phyloP scores from a whole-genome alignment of 805 yeast species.

The Pichia manshurica region DNA sequence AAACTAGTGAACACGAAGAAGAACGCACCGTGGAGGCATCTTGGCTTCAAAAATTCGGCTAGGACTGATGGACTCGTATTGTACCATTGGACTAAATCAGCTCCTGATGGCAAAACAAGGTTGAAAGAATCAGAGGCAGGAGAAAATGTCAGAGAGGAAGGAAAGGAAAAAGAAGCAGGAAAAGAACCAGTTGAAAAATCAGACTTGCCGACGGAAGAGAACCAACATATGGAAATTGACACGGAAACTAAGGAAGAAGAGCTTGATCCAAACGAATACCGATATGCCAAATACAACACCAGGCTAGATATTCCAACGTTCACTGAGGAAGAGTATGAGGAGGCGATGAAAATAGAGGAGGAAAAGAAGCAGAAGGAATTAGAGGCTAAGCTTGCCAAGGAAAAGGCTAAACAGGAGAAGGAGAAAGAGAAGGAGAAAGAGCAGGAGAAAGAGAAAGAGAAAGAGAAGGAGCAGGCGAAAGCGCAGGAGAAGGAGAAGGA shows the following conservation, averaged over 20 bases:
- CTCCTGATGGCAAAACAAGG: neutral
- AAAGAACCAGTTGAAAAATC: neutral
- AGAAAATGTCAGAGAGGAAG: neutral
- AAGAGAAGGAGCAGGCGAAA: neutral
- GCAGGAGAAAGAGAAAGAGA: neutral
- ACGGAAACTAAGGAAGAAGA: constrained; percentile 28
- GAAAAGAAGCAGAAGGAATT: constrained; percentile 14
- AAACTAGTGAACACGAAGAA: constrained; percentile 57
- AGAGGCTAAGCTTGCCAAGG: neutral
- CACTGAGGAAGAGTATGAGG: constrained; percentile 52
- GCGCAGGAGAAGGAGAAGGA: neutral
- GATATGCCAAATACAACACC: constrained; percentile 71
- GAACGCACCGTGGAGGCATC: constrained; percentile 71
- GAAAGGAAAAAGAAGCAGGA: neutral
- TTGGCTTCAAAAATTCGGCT: constrained; percentile 51
- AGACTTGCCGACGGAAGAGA: neutral
- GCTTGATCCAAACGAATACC: constrained; percentile 34
- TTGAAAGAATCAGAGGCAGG: neutral
- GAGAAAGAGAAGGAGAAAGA: neutral
- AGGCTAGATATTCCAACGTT: constrained; percentile 65
- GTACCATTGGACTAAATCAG: constrained; percentile 68
- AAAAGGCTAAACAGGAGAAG: neutral
- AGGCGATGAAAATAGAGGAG: constrained; percentile 32
- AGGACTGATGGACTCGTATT: constrained; percentile 48
- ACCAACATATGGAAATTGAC: constrained; percentile 4